phyloP scores from a whole-genome alignment of 805 yeast genomes.

The Starmerella scarabaei region DNA sequence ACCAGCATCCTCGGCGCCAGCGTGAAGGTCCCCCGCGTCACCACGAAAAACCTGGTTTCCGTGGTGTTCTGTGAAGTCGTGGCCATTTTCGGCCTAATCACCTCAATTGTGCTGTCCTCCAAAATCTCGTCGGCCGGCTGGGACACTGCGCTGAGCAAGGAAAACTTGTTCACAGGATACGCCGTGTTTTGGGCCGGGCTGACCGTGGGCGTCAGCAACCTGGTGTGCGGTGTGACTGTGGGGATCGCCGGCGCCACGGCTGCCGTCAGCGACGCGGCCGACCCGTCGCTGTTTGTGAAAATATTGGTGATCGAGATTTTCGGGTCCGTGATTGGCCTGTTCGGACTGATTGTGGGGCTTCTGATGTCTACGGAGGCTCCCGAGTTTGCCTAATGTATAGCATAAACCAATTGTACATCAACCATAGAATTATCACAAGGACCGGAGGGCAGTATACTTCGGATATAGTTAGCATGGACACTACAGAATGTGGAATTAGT shows the following conservation, averaged over 20 bases:
- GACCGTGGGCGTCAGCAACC: conserved; percentile 85
- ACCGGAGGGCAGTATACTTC: too few relatives aligned
- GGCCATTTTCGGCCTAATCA: conserved; percentile 93
- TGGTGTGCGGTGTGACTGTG: conserved; percentile 93
- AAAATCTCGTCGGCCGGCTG: conserved; percentile 57
- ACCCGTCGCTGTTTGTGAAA: conserved; percentile 85
- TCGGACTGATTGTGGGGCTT: conserved; percentile 95
- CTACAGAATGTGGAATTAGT: too few relatives aligned
- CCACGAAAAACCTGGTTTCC: conserved; percentile 90
- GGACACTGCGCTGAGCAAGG: conserved; percentile 55
- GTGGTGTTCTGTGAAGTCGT: conserved; percentile 99
- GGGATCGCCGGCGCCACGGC: conserved; percentile 99
- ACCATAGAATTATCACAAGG: too few relatives aligned
- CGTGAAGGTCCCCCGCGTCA: conserved; percentile 92
- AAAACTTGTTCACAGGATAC: conserved; percentile 86
- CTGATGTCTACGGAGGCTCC: conserved; percentile 93
- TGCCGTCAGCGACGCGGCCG: conserved; percentile 95
- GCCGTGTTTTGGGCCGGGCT: conserved; percentile 96
- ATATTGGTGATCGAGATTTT: conserved; percentile 94
- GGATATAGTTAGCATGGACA: too few relatives aligned
- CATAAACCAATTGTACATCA: too few relatives aligned
- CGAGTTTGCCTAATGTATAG: conserved; percentile 48
- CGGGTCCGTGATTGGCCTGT: conserved; percentile 88
- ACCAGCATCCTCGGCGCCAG: conserved; percentile 94
- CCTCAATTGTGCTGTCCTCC: conserved; percentile 93